phyloP scores from a whole-genome alignment of 1,284 basidiomycete species.

The Thelephora terrestris region DNA sequence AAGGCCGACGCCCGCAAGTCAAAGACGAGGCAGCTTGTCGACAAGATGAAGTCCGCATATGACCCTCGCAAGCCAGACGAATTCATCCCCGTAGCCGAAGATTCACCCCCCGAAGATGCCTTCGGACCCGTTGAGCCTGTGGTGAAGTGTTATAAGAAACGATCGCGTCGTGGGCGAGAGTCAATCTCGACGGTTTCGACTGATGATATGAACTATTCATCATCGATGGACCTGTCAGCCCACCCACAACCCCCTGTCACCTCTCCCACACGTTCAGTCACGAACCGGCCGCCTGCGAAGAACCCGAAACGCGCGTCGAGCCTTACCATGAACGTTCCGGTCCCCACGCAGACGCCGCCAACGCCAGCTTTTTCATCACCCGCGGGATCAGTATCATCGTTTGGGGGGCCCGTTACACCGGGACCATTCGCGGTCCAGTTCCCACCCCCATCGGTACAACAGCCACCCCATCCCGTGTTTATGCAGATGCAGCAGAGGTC shows the following conservation, averaged over 20 bases:
- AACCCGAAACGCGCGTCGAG: slow-evolving; percentile 1
- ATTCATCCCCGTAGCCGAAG: neutral
- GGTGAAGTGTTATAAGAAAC: neutral
- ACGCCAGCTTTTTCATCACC: slow-evolving; percentile 13
- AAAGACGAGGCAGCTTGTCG: slow-evolving; percentile 24
- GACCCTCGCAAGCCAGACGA: slow-evolving; percentile 9
- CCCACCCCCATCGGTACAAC: slow-evolving; percentile 3
- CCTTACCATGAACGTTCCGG: slow-evolving; percentile 1
- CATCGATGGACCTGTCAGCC: neutral
- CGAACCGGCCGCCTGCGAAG: neutral
- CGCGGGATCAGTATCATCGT: neutral
- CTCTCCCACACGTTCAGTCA: neutral
- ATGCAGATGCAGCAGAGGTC: neutral
- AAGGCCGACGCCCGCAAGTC: slow-evolving; percentile 17
- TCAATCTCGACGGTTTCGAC: neutral
- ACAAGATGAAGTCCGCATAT: slow-evolving; percentile 18
- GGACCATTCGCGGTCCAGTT: slow-evolving; percentile 4
- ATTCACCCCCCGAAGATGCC: neutral
- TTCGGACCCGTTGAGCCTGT: slow-evolving; percentile 1
- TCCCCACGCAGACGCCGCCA: slow-evolving; percentile 11
- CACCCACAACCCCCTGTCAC: neutral
- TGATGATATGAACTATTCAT: neutral
- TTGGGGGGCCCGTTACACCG: slow-evolving; percentile 3
- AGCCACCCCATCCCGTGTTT: neutral
- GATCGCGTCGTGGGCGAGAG: slow-evolving; percentile 1